A percentile compares a stretch with the other conserved stretches of the same genome.
Evolutionary conservation across 2,329 filamentous ascomycete species (phyloP).

Genomic region (Emericellopsis atlantica): DNA sequence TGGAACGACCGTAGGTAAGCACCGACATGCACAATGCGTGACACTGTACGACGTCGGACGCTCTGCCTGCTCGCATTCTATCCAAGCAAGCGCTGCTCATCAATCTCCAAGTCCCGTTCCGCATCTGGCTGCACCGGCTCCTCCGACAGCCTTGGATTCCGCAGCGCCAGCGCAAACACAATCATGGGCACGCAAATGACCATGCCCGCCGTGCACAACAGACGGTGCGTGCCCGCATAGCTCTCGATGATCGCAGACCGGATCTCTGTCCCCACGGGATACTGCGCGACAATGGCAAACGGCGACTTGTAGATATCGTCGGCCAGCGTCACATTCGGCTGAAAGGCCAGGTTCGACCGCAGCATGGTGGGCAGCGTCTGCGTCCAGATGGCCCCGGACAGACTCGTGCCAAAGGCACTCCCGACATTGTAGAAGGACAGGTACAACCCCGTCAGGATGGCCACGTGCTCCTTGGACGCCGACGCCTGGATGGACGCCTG

Average conservation of each 20-base stretch:
- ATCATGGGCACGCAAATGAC: constrained; percentile 33
- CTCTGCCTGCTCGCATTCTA: no score
- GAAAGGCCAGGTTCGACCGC: constrained; percentile 14
- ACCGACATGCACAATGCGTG: no score
- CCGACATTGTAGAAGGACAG: constrained; percentile 28
- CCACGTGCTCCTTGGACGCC: constrained; percentile 21
- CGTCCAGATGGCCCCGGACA: constrained; percentile 28
- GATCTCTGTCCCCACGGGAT: constrained; percentile 28
- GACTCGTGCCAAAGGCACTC: constrained; percentile 24
- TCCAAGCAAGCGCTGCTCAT: no score
- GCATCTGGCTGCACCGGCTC: constrained; percentile 19
- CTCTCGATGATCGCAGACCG: constrained; percentile 28
- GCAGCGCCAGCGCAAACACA: constrained; percentile 25
- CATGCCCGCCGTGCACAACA: constrained; percentile 31
- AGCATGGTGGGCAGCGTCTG: constrained; percentile 22
- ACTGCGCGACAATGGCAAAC: constrained; percentile 16
- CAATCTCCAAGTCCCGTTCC: neutral
- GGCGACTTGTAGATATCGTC: constrained; percentile 22
- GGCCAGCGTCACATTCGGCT: constrained; percentile 20
- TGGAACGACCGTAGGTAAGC: no score
- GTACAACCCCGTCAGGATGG: constrained; percentile 23
- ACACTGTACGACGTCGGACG: no score
- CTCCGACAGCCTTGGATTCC: constrained; percentile 30
- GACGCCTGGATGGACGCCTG: constrained; percentile 26
- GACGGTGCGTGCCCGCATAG: constrained; percentile 29